Base-by-base conservation (phyloP, 129 eudicot genomes). In the Mikania micrantha region DNA sequence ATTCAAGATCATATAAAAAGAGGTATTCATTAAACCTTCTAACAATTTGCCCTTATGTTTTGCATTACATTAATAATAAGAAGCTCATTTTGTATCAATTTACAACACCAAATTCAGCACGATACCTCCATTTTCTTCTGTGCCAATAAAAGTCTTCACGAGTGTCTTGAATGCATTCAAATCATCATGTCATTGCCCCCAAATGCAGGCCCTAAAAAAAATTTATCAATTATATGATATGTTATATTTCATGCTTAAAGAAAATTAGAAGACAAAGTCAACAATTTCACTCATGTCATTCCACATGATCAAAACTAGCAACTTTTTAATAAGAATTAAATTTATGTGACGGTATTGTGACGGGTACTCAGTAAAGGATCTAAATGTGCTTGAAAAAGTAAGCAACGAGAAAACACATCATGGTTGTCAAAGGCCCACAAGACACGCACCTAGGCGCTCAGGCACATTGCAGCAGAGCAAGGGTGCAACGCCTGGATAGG, bases 151-250 rank as follows among this genome's bases (percentile, higher is more conserved):
- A 27, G 44, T 60, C 66, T 60, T 32, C 66, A n/a, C 7, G 42
- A 31, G 42, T 31, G 31, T 31, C 44, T 60, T 60, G 44, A 21
- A 5, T 4, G 5, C 63, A 6, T 29, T 15, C 63, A 57, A 12
- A n/a, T 58, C 66, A 59, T 69, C 61, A 9, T 7, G 64, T 85
- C 80, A 85, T 70, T 82, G 88, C 22, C 87, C 83, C 92, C 92
- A 85, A 53, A 85, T 82, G 75, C 92, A 85, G 59, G 92, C 84
- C 88, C 92, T 85, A 68, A 32, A 66, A 16, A 28, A 63, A 58
- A 21, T 29, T 15, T 21, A 38, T 71, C 77, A 13, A 17, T 66
- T 16, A 15, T 44, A 11, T 34, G 10, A 19, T 49, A 53, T 8
- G 60, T 53, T 22, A 53, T 22, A 2, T 22, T n/a, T n/a, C n/a